Evolutionary conservation across 2,329 filamentous ascomycete genomes (phyloP), one percentile per base, ranked within the genome.

Genomic region (Paracorniculantispora psalliotae): DNA sequence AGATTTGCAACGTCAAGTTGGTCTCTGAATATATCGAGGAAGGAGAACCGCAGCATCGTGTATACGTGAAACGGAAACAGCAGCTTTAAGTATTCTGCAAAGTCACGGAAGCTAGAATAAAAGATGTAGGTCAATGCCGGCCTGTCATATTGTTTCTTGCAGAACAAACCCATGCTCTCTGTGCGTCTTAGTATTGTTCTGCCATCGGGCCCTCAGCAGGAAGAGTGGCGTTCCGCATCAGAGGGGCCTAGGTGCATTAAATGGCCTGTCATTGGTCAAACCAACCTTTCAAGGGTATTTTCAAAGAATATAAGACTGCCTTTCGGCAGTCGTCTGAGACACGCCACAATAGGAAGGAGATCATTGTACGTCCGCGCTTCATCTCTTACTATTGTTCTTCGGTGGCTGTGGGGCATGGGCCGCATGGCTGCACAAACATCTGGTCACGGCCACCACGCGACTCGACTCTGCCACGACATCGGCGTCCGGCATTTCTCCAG

Each of bases 111-210:
- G 35, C 19, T 25, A 47, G 57, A 21, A 23, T 25, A 52, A 49
- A 37, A 63, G n/a, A n/a, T n/a, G n/a, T 66, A 65, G 64, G 66
- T 63, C 43, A 30, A 62, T 47, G 58, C 61, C 71, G 65, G 62
- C 67, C 68, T 71, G 44, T 10, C 35, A 25, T 26, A 57, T 57
- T 49, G 44, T 57, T 49, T 23, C 35, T 41, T 33, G 17, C 25
- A 17, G 15, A 10, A 6, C 9, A 21, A 41, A n/a, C 15, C 4
- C n/a, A 49, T n/a, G 23, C 30, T 41, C 23, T 28, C 2, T 47
- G 72, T 65, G 65, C 65, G 61, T 50, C 62, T 62, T 64, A 59
- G 61, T 64, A 69, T 68, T 62, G 65, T 69, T 66, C 63, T 63
- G 23, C 33, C 13, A 23, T 55, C 46, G 35, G n/a, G 25, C 9